Evolutionary conservation across 2,329 filamentous ascomycete genomes (phyloP).

Genomic region (Phialophora verrucosa): DNA sequence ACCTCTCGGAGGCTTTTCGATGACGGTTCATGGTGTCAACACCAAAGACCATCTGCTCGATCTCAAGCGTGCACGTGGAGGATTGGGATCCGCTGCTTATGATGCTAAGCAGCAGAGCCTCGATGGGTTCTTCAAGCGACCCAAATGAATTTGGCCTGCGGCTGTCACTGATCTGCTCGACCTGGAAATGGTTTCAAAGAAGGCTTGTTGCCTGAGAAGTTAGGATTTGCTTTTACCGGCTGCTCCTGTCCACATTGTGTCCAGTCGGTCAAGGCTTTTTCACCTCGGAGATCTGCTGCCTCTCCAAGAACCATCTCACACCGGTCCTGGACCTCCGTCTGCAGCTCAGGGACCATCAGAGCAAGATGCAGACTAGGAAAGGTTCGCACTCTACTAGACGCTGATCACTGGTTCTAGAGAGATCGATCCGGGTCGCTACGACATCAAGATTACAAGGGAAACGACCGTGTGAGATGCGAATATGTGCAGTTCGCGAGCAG

Average conservation of each 20-base stretch:
- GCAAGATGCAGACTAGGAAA: neutral
- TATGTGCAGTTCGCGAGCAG: too few relatives aligned
- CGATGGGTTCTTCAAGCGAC: slow-evolving; percentile 75
- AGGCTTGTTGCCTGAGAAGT: neutral
- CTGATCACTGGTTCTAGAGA: too few relatives aligned
- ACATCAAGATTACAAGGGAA: too few relatives aligned
- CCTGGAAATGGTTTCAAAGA: neutral
- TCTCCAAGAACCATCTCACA: neutral
- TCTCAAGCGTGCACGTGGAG: slow-evolving; percentile 79
- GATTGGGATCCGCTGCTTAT: slow-evolving; percentile 77
- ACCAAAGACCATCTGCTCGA: slow-evolving; percentile 72
- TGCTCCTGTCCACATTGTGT: neutral
- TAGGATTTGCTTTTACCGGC: neutral
- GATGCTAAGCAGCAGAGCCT: slow-evolving; percentile 78
- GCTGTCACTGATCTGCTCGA: neutral
- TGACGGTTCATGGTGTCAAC: slow-evolving; percentile 68
- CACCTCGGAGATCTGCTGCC: neutral
- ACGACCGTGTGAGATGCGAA: too few relatives aligned
- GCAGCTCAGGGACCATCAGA: neutral
- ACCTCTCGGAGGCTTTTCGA: slow-evolving; percentile 48
- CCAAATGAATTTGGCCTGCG: slow-evolving; percentile 10
- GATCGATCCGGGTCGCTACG: too few relatives aligned
- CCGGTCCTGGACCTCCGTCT: neutral
- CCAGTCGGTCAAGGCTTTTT: neutral
- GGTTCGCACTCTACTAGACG: too few relatives aligned